phyloP scores from a whole-genome alignment of 1,284 basidiomycete species.

The Ceratobasidium sp. region DNA sequence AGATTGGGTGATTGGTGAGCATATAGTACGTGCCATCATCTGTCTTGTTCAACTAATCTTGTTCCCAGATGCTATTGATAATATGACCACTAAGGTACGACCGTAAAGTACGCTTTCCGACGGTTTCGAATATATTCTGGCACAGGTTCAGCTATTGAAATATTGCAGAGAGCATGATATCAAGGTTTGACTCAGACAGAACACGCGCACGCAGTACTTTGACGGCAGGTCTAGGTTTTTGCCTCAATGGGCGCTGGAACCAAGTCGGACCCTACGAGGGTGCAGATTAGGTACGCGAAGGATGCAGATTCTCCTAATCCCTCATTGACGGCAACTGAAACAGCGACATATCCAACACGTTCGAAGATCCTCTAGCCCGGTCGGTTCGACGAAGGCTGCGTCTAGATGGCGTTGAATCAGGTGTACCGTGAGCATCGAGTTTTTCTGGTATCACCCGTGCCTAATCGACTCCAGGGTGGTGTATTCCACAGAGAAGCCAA shows the following conservation, averaged over 20 bases:
- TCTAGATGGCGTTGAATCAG: slow-evolving; percentile 73
- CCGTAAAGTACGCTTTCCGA: not conserved
- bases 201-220: not conserved
- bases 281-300: slow-evolving; percentile 79
- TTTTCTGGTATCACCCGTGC: not conserved
- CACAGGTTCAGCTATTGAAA: slow-evolving; percentile 80
- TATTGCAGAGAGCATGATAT: slow-evolving; percentile 82
- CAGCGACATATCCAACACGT: slow-evolving; percentile 91
- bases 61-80: slow-evolving; percentile 89
- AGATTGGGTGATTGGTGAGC: slow-evolving; percentile 89
- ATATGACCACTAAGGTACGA: slow-evolving; percentile 86
- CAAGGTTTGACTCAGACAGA: slow-evolving; percentile 65
- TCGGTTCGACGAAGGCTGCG: slow-evolving; percentile 87
- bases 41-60: slow-evolving; percentile 30
- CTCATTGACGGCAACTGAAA: not conserved
- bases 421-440: slow-evolving; percentile 69
- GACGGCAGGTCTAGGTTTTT: slow-evolving; percentile 73
- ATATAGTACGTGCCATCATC: not conserved
- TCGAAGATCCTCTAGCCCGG: slow-evolving; percentile 95
- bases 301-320: not conserved
- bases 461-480: slow-evolving; percentile 69
- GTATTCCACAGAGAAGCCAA: slow-evolving; percentile 94
- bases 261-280: slow-evolving; percentile 93
- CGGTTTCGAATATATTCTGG: not conserved
- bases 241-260: slow-evolving; percentile 99